Conservation (phyloP, 371 early-diverging fungal genomes). For the Mortierella sp. region DNA sequence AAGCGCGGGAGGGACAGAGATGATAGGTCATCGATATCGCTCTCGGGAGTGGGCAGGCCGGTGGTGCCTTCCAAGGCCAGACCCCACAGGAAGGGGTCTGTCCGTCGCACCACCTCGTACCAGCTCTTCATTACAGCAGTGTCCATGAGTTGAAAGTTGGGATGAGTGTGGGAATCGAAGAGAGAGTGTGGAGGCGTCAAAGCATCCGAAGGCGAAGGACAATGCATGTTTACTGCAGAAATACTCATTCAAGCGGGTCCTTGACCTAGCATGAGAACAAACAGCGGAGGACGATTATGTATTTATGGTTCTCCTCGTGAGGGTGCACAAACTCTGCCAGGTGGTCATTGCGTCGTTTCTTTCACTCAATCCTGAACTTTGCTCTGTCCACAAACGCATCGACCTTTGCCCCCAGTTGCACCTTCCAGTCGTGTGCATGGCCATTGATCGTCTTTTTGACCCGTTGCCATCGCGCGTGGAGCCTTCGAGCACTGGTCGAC, state of each 20-base stretch:
- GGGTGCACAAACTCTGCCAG: neutral
- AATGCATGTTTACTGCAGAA: no score
- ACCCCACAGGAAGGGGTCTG: conserved; percentile 50
- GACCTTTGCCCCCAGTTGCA: conserved; percentile 2
- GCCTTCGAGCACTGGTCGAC: conserved; percentile 7
- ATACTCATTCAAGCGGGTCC: no score
- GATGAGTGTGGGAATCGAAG: neutral
- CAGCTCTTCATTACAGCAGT: conserved; percentile 45
- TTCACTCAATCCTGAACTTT: conserved; percentile 10
- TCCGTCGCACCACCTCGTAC: conserved; percentile 39
- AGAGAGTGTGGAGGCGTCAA: neutral
- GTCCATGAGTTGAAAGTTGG: conserved; percentile 15
- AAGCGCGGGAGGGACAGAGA: neutral
- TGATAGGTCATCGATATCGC: neutral
- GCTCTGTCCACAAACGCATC: conserved; percentile 15
- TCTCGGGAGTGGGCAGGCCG: neutral
- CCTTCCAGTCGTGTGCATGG: conserved; percentile 4
- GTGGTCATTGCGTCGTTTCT: conserved; percentile 13
- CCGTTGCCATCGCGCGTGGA: conserved; percentile 10
- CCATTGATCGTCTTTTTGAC: conserved; percentile 14
- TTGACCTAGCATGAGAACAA: no score
- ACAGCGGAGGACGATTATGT: neutral
- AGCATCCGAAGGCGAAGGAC: no score
- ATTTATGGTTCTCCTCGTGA: neutral
- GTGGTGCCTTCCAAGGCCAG: conserved; percentile 34